Evolutionary conservation across 2,329 filamentous ascomycete genomes (phyloP), one percentile per base, ranked within the genome.

Genomic region (Balansia obtecta): DNA sequence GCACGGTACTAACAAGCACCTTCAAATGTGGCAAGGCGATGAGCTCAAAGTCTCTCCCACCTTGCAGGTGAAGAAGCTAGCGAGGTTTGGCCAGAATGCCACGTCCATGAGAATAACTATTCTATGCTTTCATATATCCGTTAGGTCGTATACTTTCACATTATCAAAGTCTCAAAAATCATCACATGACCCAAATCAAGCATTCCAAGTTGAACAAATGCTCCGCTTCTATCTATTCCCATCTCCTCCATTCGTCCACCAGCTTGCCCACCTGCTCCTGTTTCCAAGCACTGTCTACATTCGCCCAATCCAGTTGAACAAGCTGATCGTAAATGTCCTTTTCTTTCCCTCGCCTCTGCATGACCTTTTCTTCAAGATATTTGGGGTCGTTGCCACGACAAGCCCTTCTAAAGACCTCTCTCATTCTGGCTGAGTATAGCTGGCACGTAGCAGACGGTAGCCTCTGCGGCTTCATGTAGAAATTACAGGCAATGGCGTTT

Each of bases 371-470:
- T 41, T 74, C 70, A 39, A 95, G 65, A 55, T 82, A 83, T 22
- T 72, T 71, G 51, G 83, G 73, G 59, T 95, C 86, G 48, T 84
- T 77, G 37, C 75, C 74, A 50, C 76, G 70, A 43, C 87, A 82
- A 4, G 85, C 83, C 32, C 79, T 74, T 30, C 70, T 67, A 61
- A 94, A 95, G 1, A 87, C 73, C 0, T 76, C 73, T 40, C 88
- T 76, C 88, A 95, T 95, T 15, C 85, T 77, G 4, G 76, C 67
- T 42, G 86, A 90, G 63, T 93, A 95, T 2, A 96, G 73, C 64
- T 91, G 86, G 61, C 90, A 96, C 20, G 72, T 76, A 30, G 71
- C 77, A 57, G 71, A 67, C 0, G 71, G 62, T 5, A 85, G 65
- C 12, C 74, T 72, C 55, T 80, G 76, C 22, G 80, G 73, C 13